A percentile compares a stretch with the other conserved stretches of the same genome.
Conservation (phyloP, 768 basidiomycete species). For the Boletus patriciae region DNA sequence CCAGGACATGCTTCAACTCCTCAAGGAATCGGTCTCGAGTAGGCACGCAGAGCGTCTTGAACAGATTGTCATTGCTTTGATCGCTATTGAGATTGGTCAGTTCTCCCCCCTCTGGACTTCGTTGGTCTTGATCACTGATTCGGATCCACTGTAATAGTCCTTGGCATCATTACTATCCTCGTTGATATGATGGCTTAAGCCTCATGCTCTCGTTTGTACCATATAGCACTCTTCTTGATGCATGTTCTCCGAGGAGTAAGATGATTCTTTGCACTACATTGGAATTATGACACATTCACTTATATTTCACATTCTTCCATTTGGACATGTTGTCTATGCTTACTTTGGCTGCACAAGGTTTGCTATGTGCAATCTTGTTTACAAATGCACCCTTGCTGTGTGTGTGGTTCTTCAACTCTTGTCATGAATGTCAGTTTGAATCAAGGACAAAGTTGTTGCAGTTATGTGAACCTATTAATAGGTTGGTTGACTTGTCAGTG, state of each 20-base stretch:
- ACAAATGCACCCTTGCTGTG: not conserved
- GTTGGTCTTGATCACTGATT: not conserved
- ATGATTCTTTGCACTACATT: not conserved
- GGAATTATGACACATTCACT: conserved; percentile 4
- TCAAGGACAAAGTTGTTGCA: too few species aligned
- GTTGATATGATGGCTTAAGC: conserved; percentile 73
- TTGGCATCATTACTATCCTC: conserved; percentile 88
- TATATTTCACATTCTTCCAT: not conserved
- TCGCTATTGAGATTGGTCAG: conserved; percentile 83
- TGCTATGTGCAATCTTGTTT: not conserved
- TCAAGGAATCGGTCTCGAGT: conserved; percentile 93
- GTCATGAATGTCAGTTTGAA: too few species aligned
- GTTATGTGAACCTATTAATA: too few species aligned
- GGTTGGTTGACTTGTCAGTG: too few species aligned
- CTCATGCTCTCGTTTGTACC: conserved; percentile 9
- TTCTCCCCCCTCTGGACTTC: conserved; percentile 1
- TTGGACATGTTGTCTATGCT: not conserved
- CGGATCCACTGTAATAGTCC: conserved; percentile 45
- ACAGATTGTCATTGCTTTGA: conserved; percentile 89
- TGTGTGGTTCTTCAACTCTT: too few species aligned
- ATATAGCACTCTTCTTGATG: conserved; percentile 3
- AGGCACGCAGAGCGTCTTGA: conserved; percentile 89
- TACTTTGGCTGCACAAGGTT: not conserved
- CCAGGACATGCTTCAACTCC: conserved; percentile 93
- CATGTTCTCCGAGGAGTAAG: conserved; percentile 6